These are phyloP conservation scores for Ceratobasidium sp. DNA, from an alignment of 1,284 basidiomycete species.

Conservation along the genomic window DNA sequence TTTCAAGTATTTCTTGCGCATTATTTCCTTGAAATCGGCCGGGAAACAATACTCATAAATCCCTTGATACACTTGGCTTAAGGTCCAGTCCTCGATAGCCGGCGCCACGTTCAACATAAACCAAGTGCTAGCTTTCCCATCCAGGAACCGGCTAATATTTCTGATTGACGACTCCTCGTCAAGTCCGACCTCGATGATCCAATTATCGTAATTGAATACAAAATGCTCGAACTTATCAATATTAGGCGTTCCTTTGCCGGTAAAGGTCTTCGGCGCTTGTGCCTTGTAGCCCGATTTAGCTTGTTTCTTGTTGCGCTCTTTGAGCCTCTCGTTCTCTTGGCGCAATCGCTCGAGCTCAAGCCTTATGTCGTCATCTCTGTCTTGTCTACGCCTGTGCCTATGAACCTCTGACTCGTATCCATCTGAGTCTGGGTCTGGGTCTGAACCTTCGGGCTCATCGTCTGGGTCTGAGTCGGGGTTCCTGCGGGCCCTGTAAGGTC, in stretches of 20 bases:
- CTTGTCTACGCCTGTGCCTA: neutral
- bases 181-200: neutral
- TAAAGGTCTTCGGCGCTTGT: neutral
- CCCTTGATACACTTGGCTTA: constrained; percentile 47
- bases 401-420: neutral
- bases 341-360: neutral
- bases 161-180: neutral
- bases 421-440: too few relatives aligned
- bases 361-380: neutral
- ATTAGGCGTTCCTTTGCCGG: neutral
- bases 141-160: constrained; percentile 47
- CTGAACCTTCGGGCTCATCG: too few relatives aligned
- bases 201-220: neutral
- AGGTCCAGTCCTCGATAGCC: too few relatives aligned
- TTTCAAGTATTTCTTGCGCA: constrained; percentile 45
- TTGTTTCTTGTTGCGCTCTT: neutral
- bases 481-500: too few relatives aligned
- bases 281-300: neutral
- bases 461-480: too few relatives aligned
- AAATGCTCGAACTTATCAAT: neutral
- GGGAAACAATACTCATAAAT: constrained; percentile 53
- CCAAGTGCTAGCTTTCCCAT: constrained; percentile 46
- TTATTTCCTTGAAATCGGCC: constrained; percentile 48
- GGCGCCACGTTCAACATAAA: constrained; percentile 50
- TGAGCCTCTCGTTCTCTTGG: neutral